Conservation (phyloP, 2,329 filamentous ascomycete species). For the Fusarium euwallaceae region DNA sequence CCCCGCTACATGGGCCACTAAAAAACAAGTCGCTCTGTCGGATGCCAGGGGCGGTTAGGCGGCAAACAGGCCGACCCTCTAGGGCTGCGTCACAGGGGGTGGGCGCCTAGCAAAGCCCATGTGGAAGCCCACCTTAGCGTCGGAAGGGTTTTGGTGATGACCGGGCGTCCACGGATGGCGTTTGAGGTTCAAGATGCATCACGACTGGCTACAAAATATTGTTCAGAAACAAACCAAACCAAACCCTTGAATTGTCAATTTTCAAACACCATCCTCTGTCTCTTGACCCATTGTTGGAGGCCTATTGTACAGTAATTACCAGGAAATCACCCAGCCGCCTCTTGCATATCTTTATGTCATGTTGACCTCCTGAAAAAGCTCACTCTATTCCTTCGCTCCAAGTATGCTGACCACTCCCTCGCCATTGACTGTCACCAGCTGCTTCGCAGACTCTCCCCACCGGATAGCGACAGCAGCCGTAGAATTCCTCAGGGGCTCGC, state of each 20-base stretch:
- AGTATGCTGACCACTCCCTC: constrained; percentile 83
- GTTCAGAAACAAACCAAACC: constrained; percentile 18
- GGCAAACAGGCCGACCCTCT: constrained; percentile 8
- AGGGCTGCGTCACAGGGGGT: constrained; percentile 18
- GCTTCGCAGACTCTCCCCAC: constrained; percentile 83
- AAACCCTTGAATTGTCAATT: constrained; percentile 39
- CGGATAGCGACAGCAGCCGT: constrained; percentile 78
- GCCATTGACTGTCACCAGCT: constrained; percentile 78
- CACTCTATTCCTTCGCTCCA: constrained; percentile 62
- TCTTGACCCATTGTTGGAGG: constrained; percentile 29
- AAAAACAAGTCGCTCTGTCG: constrained; percentile 13
- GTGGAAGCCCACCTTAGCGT: background rate
- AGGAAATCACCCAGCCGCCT: constrained; percentile 25
- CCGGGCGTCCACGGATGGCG: background rate
- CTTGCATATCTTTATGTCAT: constrained; percentile 13
- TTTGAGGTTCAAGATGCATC: constrained; percentile 5
- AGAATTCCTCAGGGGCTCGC: constrained; percentile 83
- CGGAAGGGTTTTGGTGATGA: background rate
- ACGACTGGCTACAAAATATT: background rate
- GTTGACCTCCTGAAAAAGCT: constrained; percentile 11
- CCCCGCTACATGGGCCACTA: constrained; percentile 31
- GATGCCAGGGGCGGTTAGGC: constrained; percentile 14
- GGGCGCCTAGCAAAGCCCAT: constrained; percentile 1
- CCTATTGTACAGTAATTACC: constrained; percentile 40
- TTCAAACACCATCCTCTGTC: constrained; percentile 40